A percentile compares a stretch with the other conserved stretches of the same genome.
phyloP scores from a whole-genome alignment of 116 monocot species.

The Zostera marina region DNA sequence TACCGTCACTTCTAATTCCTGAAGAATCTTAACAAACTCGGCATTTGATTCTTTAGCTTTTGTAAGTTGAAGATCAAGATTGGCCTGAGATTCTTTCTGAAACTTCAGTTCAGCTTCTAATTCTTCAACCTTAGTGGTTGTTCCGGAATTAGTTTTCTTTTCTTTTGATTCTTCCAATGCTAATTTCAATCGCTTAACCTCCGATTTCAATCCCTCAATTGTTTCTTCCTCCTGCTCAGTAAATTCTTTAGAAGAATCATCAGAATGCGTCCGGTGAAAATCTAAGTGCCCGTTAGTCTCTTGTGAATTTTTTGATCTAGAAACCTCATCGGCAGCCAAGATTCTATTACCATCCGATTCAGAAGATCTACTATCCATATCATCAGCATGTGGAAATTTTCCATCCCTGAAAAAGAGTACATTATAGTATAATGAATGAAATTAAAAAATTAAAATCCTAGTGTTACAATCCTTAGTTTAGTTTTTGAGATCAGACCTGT shows the following conservation, averaged over 20 bases:
- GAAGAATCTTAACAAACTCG: constrained; percentile 79
- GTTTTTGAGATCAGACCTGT: constrained; percentile 15
- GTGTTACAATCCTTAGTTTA: neutral
- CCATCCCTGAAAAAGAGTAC: constrained; percentile 28
- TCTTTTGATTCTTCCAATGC: constrained; percentile 28
- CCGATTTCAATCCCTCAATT: constrained; percentile 58
- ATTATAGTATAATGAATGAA: neutral
- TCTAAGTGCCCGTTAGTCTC: constrained; percentile 6
- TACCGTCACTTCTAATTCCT: constrained; percentile 78
- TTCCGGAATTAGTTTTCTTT: constrained; percentile 9
- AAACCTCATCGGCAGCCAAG: constrained; percentile 18
- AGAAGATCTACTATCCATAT: constrained; percentile 47
- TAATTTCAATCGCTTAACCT: constrained; percentile 57
- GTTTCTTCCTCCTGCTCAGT: constrained; percentile 92
- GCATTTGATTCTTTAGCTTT: constrained; percentile 87
- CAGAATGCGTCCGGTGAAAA: constrained; percentile 21
- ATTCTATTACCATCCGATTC: constrained; percentile 29
- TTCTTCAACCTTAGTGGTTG: constrained; percentile 12
- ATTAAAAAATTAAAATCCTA: neutral
- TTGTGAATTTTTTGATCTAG: constrained; percentile 34
- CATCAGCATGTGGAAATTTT: constrained; percentile 26
- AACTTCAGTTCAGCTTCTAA: constrained; percentile 77
- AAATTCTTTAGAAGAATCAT: constrained; percentile 49
- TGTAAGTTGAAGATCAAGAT: constrained; percentile 49
- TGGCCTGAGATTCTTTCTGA: constrained; percentile 62